Evolutionary conservation across 495 filamentous ascomycete genomes (phyloP), one percentile per base, ranked within the genome.

Genomic region (Aspergillus nanangensis): DNA sequence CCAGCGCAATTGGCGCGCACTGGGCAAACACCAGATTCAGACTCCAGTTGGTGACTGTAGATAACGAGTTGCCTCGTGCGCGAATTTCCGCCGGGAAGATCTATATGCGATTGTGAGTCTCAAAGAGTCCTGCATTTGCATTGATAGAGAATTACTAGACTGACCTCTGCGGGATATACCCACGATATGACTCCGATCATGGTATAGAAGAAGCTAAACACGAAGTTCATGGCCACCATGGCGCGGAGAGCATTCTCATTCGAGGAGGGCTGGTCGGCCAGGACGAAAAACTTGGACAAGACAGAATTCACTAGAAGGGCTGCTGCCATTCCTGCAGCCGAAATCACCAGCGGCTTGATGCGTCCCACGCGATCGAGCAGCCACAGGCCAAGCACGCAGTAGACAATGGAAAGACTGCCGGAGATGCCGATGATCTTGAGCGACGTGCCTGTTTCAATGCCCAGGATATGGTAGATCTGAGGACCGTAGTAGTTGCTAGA

Each of bases 61-160:
- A 61, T 13, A 78, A 38, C 7, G 72, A 64, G 48, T 75, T 77
- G 10, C 67, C 72, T 36, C 68, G 70, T 38, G 63, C 67, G 27
- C 75, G 67, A 9, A 75, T 65, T 45, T 75, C 66, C 4, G 69
- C 65, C 2, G 72, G 74, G 58, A 76, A 75, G 23, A 78, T 74
- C 43, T 43, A 43, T 17, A 43, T 31, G 40, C 14, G 40, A 11
- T 7, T 11, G 25, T 29, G 25, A 29, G 25, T n/a, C n/a, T n/a
- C n/a, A n/a, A n/a, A n/a, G n/a, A n/a, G n/a, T n/a, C n/a, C n/a
- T n/a, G n/a, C 5, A 29, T 5, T 29, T 29, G 25, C 25, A 29
- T 29, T 29, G 25, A 11, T 7, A 7, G 25, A 7, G 25, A 5
- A 29, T 29, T 11, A 11, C 11, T 7, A 29, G 3, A 32, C 40